Evolutionary conservation across 2,329 filamentous ascomycete species (phyloP), one percentile per base, ranked within the genome.

Genomic region (Botrytis hyacinthi): DNA sequence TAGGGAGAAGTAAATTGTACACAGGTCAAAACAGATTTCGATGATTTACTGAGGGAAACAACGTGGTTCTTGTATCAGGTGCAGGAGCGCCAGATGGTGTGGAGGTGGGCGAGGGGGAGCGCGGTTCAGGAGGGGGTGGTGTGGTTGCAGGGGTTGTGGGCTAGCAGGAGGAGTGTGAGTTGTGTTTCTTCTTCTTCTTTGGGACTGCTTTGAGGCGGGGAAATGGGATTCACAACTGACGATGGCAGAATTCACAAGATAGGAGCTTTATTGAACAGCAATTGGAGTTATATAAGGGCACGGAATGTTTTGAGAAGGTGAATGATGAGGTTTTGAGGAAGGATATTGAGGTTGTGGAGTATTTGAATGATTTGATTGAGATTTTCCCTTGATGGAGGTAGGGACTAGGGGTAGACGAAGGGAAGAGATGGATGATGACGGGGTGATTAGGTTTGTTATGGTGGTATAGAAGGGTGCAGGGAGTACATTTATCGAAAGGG

Each of bases 311-410:
- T 74, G 75, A 73, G 68, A 79, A 74, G 35, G 73, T 80, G 63
- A 79, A 75, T 57, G 73, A 79, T 32, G 80, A 81, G 74, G 79
- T 81, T 32, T 51, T 81, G 66, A 78, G 77, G 66, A 75, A 78
- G 44, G 79, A 78, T 71, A 78, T 81, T 14, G 80, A 81, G 76
- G 74, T 81, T 29, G 80, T 81, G 71, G 80, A 81, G 75, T 81
- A 78, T 70, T 60, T 81, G 74, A 81, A 81, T 76, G 80, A 80
- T 73, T 75, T 81, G 69, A 76, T 80, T 59, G 80, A 81, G 76
- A 70, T 67, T 46, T 72, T 72, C 60, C 59, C 29, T 16, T 71
- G 48, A 71, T 40, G 18, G 57, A 10, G 20, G 14, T 7, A 8
- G 20, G 42, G 42, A 2, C 4, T 16, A 37, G 42, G 26, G 35